phyloP scores from a whole-genome alignment of 306 rosid genomes.

The Dalbergia cultrata region DNA sequence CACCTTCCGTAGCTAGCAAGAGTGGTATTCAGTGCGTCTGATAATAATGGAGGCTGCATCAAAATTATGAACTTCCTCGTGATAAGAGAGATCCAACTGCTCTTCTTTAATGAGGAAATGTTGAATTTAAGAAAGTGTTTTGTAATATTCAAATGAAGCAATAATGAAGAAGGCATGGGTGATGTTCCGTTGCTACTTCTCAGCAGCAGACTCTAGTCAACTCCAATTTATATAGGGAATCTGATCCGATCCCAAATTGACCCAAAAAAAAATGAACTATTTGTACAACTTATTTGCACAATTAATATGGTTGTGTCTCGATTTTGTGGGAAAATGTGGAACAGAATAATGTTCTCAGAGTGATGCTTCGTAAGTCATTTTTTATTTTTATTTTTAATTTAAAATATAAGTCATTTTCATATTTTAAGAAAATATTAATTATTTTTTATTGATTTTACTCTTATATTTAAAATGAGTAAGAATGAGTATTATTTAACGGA shows the following conservation, averaged over 20 bases:
- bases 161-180: constrained; percentile 28
- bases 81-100: constrained; percentile 43
- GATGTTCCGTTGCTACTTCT: constrained; percentile 25
- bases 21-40: constrained; percentile 43
- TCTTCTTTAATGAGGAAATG: constrained; percentile 46
- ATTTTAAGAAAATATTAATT: too few species aligned
- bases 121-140: constrained; percentile 39
- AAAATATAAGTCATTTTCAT: too few species aligned
- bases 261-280: background rate
- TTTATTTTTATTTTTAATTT: too few species aligned
- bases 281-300: background rate
- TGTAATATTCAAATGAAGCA: constrained; percentile 20
- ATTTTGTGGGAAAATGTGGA: background rate
- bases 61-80: constrained; percentile 50
- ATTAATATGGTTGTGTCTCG: background rate
- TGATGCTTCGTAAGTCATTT: too few species aligned
- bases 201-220: constrained; percentile 4
- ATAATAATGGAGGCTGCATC: constrained; percentile 52
- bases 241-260: constrained; percentile 13
- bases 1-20: constrained; percentile 47
- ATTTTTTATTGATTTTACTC: too few species aligned
- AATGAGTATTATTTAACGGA: too few species aligned
- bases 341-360: too few species aligned
- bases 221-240: constrained; percentile 23
- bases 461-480: too few species aligned